Conservation (phyloP, 2,329 filamentous ascomycete species). For the Balansia obtecta region DNA sequence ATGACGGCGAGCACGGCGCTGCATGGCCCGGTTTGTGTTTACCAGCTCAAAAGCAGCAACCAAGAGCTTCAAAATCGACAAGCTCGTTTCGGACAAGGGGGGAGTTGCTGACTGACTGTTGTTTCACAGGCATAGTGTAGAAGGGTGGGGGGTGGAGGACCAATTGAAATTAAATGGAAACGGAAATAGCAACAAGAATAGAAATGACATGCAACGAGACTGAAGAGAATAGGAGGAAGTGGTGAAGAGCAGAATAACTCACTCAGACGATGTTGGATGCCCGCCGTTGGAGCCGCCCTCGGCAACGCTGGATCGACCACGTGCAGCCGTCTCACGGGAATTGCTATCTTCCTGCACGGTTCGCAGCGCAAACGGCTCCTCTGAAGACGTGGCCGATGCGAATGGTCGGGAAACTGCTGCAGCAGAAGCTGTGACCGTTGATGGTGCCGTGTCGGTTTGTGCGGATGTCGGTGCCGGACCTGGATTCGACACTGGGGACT, state of each 20-base stretch:
- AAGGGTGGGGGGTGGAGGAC: too few species aligned
- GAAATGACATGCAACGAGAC: too few species aligned
- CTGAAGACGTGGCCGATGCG: neutral
- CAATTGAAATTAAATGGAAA: too few species aligned
- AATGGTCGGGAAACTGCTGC: neutral
- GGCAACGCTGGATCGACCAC: neutral
- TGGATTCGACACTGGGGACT: constrained; percentile 1
- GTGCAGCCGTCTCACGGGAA: neutral
- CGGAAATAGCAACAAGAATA: too few species aligned
- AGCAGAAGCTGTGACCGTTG: neutral
- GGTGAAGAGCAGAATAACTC: neutral
- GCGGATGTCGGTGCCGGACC: neutral
- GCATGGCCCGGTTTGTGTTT: neutral
- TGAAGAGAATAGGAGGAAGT: too few species aligned
- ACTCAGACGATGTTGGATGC: constrained; percentile 2
- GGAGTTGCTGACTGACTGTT: too few species aligned
- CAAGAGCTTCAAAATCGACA: too few species aligned
- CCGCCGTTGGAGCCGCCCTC: constrained; percentile 1
- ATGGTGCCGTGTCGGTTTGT: neutral
- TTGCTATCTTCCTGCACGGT: constrained; percentile 1
- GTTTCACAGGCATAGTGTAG: too few species aligned
- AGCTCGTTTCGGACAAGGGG: too few species aligned
- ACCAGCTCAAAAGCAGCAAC: neutral
- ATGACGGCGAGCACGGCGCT: neutral
- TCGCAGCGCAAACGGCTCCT: constrained; percentile 1